These are phyloP conservation scores for Fusarium newnesense DNA, from an alignment of 2,329 filamentous ascomycete species.

Conservation along the genomic window DNA sequence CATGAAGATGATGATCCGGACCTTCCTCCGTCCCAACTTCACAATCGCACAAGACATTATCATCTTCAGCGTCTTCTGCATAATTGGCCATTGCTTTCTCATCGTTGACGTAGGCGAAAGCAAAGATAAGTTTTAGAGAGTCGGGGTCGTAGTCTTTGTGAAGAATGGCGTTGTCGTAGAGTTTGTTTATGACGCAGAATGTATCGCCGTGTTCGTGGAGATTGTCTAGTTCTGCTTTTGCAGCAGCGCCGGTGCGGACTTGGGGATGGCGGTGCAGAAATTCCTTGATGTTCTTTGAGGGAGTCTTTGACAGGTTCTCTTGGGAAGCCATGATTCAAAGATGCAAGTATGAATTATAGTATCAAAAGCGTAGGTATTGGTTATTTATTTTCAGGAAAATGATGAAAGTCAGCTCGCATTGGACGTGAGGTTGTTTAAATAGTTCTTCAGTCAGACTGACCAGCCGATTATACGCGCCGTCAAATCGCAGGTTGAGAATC, in stretches of 20 bases:
- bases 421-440: neutral
- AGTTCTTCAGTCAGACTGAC: neutral
- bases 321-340: neutral
- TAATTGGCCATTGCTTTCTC: neutral
- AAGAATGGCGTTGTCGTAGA: neutral
- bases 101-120: neutral
- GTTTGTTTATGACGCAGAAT: neutral
- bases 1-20: neutral
- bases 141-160: neutral
- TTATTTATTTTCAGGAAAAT: no score
- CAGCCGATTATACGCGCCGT: neutral
- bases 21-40: neutral
- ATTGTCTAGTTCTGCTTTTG: neutral
- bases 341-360: no score
- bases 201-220: neutral
- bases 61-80: neutral
- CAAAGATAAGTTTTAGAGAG: neutral
- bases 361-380: no score
- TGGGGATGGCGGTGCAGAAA: neutral
- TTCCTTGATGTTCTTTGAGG: neutral
- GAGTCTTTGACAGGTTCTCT: accelerated
- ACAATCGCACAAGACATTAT: neutral
- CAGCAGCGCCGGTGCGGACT: neutral
- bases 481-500: neutral
- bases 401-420: no score